Conservation (phyloP, 495 filamentous ascomycete species). For the Oleoguttula mirabilis region DNA sequence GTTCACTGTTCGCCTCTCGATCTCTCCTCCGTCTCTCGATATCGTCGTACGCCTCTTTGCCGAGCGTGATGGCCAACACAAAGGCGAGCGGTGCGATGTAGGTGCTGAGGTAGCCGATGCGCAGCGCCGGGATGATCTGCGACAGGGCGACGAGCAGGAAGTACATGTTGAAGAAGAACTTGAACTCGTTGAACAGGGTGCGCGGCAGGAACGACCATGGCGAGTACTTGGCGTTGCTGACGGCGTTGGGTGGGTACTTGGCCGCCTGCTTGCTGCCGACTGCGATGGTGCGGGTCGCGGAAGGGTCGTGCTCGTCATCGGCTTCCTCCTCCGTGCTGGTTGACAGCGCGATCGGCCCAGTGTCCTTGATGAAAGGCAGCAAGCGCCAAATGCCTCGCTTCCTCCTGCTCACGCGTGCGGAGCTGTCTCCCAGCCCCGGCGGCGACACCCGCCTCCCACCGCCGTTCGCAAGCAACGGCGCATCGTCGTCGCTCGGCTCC, state of each 20-base stretch:
- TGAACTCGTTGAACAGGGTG: conserved; percentile 96
- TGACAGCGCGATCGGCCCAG: neutral
- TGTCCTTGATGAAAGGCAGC: neutral
- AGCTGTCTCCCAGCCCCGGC: too few species aligned
- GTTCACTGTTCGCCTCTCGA: conserved; percentile 87
- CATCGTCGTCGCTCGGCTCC: neutral
- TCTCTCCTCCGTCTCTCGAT: conserved; percentile 74
- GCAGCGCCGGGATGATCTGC: conserved; percentile 75
- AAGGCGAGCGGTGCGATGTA: conserved; percentile 89
- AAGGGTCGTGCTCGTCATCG: conserved; percentile 25
- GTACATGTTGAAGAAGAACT: conserved; percentile 99
- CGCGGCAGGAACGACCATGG: conserved; percentile 85
- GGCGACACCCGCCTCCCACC: conserved; percentile 27
- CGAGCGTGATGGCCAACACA: conserved; percentile 80
- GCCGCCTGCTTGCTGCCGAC: conserved; percentile 34
- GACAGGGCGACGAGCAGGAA: conserved; percentile 91
- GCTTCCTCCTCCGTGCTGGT: conserved; percentile 3
- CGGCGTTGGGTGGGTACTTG: conserved; percentile 63
- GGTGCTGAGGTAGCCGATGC: conserved; percentile 88
- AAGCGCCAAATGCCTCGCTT: conserved; percentile 11
- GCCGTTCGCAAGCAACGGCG: too few species aligned
- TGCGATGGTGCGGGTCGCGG: conserved; percentile 25
- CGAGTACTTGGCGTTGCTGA: conserved; percentile 98
- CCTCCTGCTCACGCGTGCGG: too few species aligned
- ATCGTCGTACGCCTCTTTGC: conserved; percentile 94